These are phyloP conservation scores for Starmera dryadoides DNA, from an alignment of 805 yeast species.

Conservation along the genomic window DNA sequence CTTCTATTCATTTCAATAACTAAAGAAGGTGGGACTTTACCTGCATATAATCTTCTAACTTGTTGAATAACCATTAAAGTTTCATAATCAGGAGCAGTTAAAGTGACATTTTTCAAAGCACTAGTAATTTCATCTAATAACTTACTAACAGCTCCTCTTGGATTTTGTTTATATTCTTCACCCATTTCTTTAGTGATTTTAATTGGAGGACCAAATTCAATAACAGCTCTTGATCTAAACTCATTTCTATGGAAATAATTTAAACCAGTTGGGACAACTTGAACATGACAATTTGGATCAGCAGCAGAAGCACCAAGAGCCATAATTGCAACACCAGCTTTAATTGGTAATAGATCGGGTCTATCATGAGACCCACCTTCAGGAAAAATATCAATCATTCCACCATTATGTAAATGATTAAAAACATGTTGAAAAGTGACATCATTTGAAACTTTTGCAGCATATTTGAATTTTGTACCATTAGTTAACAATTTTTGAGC, in stretches of 20 bases:
- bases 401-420: slow-evolving; percentile 70
- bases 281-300: slow-evolving; percentile 68
- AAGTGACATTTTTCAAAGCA: slow-evolving; percentile 79
- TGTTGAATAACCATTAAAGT: slow-evolving; percentile 86
- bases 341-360: slow-evolving; percentile 82
- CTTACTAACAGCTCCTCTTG: slow-evolving; percentile 65
- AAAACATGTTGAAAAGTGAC: slow-evolving; percentile 80
- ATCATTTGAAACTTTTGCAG: slow-evolving; percentile 80
- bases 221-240: slow-evolving; percentile 90
- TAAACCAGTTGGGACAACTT: slow-evolving; percentile 95
- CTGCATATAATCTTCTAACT: slow-evolving; percentile 82
- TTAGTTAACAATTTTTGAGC: slow-evolving; percentile 35
- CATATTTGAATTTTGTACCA: slow-evolving; percentile 61
- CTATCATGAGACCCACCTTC: slow-evolving; percentile 99
- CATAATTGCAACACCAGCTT: slow-evolving; percentile 98
- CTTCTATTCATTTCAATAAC: slow-evolving; percentile 89
- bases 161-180: slow-evolving; percentile 52
- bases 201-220: slow-evolving; percentile 89
- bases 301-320: slow-evolving; percentile 89
- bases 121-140: slow-evolving; percentile 63
- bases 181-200: slow-evolving; percentile 57
- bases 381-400: slow-evolving; percentile 89
- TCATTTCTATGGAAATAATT: slow-evolving; percentile 95
- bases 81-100: slow-evolving; percentile 83
- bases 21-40: slow-evolving; percentile 72